Conservation (phyloP, 768 basidiomycete species). For the Leccinum aurantiacum region DNA sequence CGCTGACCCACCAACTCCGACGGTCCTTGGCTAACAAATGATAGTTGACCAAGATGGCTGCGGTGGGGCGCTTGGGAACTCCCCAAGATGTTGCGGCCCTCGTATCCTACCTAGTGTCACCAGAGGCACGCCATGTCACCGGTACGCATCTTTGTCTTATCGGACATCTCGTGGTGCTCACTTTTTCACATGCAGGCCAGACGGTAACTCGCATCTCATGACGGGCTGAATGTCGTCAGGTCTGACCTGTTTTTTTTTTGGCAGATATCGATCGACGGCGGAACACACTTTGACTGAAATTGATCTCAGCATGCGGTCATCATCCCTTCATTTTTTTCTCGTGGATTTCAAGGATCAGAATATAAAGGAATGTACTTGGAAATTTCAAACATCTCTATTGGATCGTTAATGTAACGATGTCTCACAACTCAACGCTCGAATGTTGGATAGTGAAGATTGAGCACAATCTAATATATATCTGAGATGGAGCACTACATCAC, state of each 20-base stretch:
- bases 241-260: not conserved
- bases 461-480: too few species aligned
- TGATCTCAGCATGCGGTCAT: not conserved
- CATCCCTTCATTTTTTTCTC: not conserved
- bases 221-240: not conserved
- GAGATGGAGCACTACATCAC: too few species aligned
- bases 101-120: conserved; percentile 37
- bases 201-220: conserved; percentile 19
- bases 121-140: conserved; percentile 36
- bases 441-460: too few species aligned
- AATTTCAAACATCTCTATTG: not conserved
- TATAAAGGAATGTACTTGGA: not conserved
- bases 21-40: not conserved
- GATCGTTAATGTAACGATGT: not conserved
- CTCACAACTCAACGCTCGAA: not conserved
- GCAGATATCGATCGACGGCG: conserved; percentile 29
- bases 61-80: conserved; percentile 25
- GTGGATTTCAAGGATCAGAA: not conserved
- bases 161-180: not conserved
- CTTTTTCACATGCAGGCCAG: conserved; percentile 19
- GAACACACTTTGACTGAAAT: conserved; percentile 25
- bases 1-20: not conserved
- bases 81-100: conserved; percentile 37
- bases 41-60: conserved; percentile 12
- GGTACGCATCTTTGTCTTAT: conserved; percentile 19